Percentiles rank a stretch among this genome's conserved stretches.
These are phyloP conservation scores for Otatea glauca DNA, from an alignment of 176 grass and related monocot species.

Conservation along the genomic window DNA sequence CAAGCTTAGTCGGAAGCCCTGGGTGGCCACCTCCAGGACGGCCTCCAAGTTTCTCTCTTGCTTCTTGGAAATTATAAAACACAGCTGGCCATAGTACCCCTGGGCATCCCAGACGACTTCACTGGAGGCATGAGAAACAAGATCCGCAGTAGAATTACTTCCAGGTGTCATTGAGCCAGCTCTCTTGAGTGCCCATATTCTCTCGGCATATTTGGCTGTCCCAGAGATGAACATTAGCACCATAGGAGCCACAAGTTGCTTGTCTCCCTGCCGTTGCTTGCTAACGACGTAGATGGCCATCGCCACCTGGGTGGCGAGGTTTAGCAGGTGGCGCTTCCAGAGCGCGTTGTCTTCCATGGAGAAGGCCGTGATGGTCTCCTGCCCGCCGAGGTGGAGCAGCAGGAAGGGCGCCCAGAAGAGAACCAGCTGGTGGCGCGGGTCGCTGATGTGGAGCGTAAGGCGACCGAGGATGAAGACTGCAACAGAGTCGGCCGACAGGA, in stretches of 20 bases:
- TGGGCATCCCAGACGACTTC: too few relatives aligned
- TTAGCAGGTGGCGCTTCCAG: constrained; percentile 48
- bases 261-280: not conserved
- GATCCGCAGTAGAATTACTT: too few relatives aligned
- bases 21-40: not conserved
- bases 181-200: constrained; percentile 34
- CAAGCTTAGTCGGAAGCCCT: not conserved
- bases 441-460: not conserved
- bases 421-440: not conserved
- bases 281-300: constrained; percentile 34
- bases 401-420: constrained; percentile 60
- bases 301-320: constrained; percentile 20
- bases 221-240: constrained; percentile 39
- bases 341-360: constrained; percentile 51
- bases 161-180: too few relatives aligned
- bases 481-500: constrained; percentile 44
- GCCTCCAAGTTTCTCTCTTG: not conserved
- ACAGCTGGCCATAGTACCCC: too few relatives aligned
- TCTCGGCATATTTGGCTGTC: constrained; percentile 37
- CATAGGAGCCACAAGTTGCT: constrained; percentile 23
- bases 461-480: constrained; percentile 39
- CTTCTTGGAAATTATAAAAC: not conserved
- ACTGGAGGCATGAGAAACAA: too few relatives aligned
- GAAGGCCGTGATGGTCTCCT: constrained; percentile 51
- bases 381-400: constrained; percentile 57